Evolutionary conservation across 2,329 filamentous ascomycete species (phyloP).

Genomic region (Ilyonectria robusta): DNA sequence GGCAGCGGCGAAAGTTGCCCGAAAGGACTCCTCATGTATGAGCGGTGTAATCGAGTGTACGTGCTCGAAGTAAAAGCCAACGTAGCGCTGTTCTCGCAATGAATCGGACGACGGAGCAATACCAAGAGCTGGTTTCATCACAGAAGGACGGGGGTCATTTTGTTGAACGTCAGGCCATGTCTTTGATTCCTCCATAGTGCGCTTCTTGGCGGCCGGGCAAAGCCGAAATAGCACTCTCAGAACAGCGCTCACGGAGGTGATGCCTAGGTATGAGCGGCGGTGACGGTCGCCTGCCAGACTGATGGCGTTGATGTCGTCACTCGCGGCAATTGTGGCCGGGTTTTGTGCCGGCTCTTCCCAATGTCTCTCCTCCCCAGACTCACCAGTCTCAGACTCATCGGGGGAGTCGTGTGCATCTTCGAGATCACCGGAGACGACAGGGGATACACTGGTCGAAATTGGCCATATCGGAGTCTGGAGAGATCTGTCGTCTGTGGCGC

Average conservation of each 20-base stretch:
- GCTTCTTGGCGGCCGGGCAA: constrained; percentile 48
- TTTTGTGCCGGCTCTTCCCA: constrained; percentile 50
- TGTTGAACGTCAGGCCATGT: constrained; percentile 41
- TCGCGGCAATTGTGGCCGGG: constrained; percentile 39
- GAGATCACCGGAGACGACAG: constrained; percentile 42
- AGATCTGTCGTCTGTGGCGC: neutral
- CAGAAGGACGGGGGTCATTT: constrained; percentile 46
- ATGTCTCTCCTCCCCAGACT: constrained; percentile 45
- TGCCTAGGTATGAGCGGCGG: constrained; percentile 72
- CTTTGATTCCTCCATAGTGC: constrained; percentile 45
- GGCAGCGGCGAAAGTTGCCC: constrained; percentile 66
- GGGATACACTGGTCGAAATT: constrained; percentile 35
- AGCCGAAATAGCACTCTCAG: constrained; percentile 69
- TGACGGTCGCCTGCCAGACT: constrained; percentile 66
- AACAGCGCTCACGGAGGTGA: constrained; percentile 75
- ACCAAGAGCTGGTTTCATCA: constrained; percentile 49
- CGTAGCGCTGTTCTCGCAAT: constrained; percentile 55
- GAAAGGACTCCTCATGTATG: constrained; percentile 72
- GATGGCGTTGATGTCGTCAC: constrained; percentile 53
- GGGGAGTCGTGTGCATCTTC: constrained; percentile 12
- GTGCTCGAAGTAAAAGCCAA: constrained; percentile 74
- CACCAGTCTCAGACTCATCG: constrained; percentile 36
- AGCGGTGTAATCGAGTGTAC: constrained; percentile 73
- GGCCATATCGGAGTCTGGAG: neutral
- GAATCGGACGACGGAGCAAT: constrained; percentile 59